Base-by-base conservation (phyloP, 805 yeast genomes). In the Ogataea glucozyma region DNA sequence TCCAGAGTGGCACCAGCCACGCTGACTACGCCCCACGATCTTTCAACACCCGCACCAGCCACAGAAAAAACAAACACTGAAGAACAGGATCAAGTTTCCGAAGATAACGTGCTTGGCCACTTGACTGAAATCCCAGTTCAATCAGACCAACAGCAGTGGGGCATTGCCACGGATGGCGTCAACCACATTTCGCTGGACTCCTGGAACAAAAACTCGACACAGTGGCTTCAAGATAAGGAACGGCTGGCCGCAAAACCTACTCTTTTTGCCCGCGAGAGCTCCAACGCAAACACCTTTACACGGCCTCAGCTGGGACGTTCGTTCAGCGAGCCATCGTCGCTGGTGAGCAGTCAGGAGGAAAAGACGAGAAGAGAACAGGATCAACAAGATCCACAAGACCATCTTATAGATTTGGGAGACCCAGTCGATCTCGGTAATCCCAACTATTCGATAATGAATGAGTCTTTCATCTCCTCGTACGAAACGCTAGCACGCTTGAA, bases 131-230 rank as follows among this genome's bases (percentile, higher is more conserved):
- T 59, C n/a, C 64, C 64, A 11, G 44, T 34, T 11, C 46, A 48
- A 8, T 32, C 38, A 21, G 31, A 48, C 6, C 20, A 31, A 7
- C 39, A 37, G 5, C 38, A 39, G n/a, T 57, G 61, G 62, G 31
- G 43, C 11, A 20, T 20, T 10, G 31, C 46, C 3, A 21, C 37
- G 10, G 49, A 51, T 1, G 49, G 48, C 7, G 11, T 54, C 22
- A 49, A 50, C 31, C 57, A 56, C 34, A 53, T 60, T 8, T 57
- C 63, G 10, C 43, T 58, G n/a, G 64, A 60, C n/a, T 32, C 57
- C 3, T 60, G 65, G 65, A 51, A 59, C 12, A 37, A 49, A 10
- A 53, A 59, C 31, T 44, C 56, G 1, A 43, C 37, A 6, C 34
- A 27, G 1, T 60, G 65, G 65, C 20, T 48, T 12, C 40, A 43